Conservation (phyloP, 805 yeast species). For the Wickerhamomyces chaumierensis region DNA sequence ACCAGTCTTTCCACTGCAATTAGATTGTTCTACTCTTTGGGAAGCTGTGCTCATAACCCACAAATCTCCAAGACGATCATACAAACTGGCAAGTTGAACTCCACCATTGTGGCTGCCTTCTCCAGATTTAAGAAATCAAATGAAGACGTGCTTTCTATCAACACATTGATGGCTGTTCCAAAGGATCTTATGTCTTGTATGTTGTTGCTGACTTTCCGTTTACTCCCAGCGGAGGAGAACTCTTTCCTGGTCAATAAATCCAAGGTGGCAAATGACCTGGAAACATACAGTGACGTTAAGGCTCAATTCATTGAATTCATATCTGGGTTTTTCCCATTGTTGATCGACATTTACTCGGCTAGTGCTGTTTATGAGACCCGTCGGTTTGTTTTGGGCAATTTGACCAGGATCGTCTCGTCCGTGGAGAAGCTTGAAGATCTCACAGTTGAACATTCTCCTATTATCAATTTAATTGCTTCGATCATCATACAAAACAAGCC, state of each 20-base stretch:
- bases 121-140: slow-evolving; percentile 33
- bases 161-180: slow-evolving; percentile 64
- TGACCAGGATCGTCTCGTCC: slow-evolving; percentile 40
- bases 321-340: slow-evolving; percentile 34
- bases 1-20: slow-evolving; percentile 20
- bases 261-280: no score
- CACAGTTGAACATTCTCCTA: slow-evolving; percentile 18
- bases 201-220: slow-evolving; percentile 40
- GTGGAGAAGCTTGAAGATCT: slow-evolving; percentile 24
- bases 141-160: slow-evolving; percentile 36
- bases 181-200: slow-evolving; percentile 49
- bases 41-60: slow-evolving; percentile 29
- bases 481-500: slow-evolving; percentile 43
- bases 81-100: slow-evolving; percentile 35
- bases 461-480: slow-evolving; percentile 46
- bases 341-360: slow-evolving; percentile 59
- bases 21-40: slow-evolving; percentile 28
- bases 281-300: slow-evolving; percentile 15
- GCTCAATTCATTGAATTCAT: slow-evolving; percentile 26
- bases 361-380: slow-evolving; percentile 60
- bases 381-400: slow-evolving; percentile 39
- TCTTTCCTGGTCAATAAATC: slow-evolving; percentile 17
- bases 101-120: slow-evolving; percentile 36
- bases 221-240: slow-evolving; percentile 38
- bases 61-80: slow-evolving; percentile 34